Evolutionary conservation across 306 rosid species (phyloP).

Genomic region (Cucurbita pepo): DNA sequence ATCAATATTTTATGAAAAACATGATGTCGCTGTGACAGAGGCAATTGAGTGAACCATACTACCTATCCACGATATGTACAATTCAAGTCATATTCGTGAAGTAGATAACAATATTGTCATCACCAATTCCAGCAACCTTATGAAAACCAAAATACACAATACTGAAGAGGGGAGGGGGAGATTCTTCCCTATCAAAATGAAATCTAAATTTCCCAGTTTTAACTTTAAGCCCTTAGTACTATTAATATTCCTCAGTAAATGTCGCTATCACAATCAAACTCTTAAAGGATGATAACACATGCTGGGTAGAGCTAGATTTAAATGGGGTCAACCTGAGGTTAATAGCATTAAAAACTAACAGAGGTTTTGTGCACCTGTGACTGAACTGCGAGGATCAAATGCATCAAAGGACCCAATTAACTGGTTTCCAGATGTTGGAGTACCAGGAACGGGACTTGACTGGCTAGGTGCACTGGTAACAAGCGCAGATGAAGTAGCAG

Average conservation of each 20-base stretch:
- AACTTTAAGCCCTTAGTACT: neutral
- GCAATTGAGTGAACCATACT: neutral
- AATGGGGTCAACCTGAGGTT: neutral
- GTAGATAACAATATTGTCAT: neutral
- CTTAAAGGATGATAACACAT: neutral
- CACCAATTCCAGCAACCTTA: neutral
- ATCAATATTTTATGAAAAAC: neutral
- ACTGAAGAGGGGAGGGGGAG: neutral
- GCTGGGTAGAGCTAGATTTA: neutral
- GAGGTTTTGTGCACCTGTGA: conserved; percentile 27
- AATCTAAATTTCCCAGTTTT: neutral
- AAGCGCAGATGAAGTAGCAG: neutral
- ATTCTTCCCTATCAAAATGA: neutral
- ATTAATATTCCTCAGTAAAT: neutral
- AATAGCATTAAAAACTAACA: neutral
- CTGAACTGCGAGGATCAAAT: conserved; percentile 76
- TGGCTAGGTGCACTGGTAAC: conserved; percentile 10
- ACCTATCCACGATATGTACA: neutral
- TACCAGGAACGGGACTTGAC: conserved; percentile 21
- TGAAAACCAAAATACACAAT: neutral
- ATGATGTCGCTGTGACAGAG: neutral
- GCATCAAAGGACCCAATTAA: conserved; percentile 48
- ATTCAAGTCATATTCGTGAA: neutral
- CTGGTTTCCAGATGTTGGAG: conserved; percentile 27
- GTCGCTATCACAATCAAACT: neutral